Base-by-base conservation (phyloP, 2,329 filamentous ascomycete species). In the Colletotrichum tofieldiae region DNA sequence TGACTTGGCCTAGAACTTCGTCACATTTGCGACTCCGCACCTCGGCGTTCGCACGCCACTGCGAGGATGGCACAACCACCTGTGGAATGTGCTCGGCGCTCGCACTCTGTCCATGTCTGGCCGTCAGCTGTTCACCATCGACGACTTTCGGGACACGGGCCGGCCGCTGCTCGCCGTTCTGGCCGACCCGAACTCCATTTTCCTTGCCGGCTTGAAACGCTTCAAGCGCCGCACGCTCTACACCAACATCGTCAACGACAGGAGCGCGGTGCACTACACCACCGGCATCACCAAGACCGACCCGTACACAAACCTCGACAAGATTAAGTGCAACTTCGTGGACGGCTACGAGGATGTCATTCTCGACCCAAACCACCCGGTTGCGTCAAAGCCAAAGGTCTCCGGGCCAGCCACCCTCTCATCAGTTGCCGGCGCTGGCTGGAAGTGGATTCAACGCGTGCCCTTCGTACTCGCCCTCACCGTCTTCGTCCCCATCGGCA, bases 21-120 rank as follows among this genome's bases (percentile, higher is more conserved):
- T 93, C 2, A 98, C 95, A 1, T 98, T 98, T 82, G 96, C 93
- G 6, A 92, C 93, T 41, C 96, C 93, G 32, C 93, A 95, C 82
- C 86, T 95, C 9, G 93, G 93, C n/a, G 93, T 93, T 1, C 87
- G 93, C 61, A 90, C 91, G 1, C 93, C 93, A 1, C 82, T 91
- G 54, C 89, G 88, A 58, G 93, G 93, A 20, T 88, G 88, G 83
- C 86, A 88, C 68, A 91, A 90, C 78, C 89, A 87, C 79, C 84
- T 93, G 69, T 98, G 86, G 91, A 98, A 98, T 79, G 89, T 93
- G n/a, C 81, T 98, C 4, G 96, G 94, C 55, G 92, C 94, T 1
- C 88, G 93, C 67, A 94, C 93, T 0, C 83, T 98, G 6, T 97
- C 94, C 69, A 91, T 90, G 78, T 97, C 94, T 0, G 96, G 96